Base-by-base conservation (phyloP, 1,284 basidiomycete genomes). In the Leucocoprinus gongylophorus region DNA sequence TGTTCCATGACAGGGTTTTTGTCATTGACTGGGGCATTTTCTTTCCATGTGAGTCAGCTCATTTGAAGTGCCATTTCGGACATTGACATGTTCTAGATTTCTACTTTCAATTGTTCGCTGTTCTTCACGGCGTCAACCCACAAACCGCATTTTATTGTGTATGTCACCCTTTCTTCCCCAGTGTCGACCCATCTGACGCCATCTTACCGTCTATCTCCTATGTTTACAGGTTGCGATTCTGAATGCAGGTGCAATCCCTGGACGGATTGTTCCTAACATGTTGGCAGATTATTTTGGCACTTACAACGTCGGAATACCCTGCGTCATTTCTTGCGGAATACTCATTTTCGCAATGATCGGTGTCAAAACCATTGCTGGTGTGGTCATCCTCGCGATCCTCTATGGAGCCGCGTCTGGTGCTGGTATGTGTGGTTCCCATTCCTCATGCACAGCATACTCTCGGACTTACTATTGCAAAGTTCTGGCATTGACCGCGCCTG, bases 271-370 rank as follows among this genome's bases (percentile, higher is more conserved):
- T 5, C 54, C 62, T 3, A 60, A 56, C 23, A 2, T 55, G 3
- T 21, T 69, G 15, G 53, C 61, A 5, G 56, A 55, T 26, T 57
- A 53, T 9, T 13, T 67, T 15, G 67, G 71, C 2, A 54, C 62
- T 20, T 50, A 69, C 39, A 62, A 70, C 46, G 46, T 64, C 5
- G 46, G 62, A 1, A 64, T 69, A 30, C 35, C 61, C 6, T 52
- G 59, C 7, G 55, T 53, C 5, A 12, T 61, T 9, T 51, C 46
- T n/a, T 62, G 59, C 18, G 60, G 56, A 0, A 51, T 64, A 3
- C 52, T 72, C 26, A 60, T 71, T 18, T 64, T 73, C 17, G 57
- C 61, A 5, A 62, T 70, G 57, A 59, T 68, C 18, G 69, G 65
- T 46, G 56, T 69, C 2, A 55, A 55, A 15, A 64, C 59, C 12